Evolutionary conservation across 176 grass and related monocot species (phyloP), one percentile per base, ranked within the genome.

Genomic region (Eremochloa ophiuroides): DNA sequence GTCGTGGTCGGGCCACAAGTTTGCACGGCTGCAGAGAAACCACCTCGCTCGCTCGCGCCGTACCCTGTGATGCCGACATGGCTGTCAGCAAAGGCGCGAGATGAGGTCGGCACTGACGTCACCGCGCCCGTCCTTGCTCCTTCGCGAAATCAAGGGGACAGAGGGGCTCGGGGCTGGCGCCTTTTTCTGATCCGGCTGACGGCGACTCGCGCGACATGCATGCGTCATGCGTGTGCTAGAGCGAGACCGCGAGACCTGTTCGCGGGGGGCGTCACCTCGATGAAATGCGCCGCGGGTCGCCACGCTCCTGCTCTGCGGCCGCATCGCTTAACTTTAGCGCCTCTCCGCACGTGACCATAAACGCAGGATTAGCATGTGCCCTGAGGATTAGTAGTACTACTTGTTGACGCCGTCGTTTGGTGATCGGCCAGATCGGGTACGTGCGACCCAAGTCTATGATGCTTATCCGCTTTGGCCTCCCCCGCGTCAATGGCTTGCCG

Each of bases 41-140:
- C 77, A 67, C 76, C 13, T 4, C 44, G 42, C 1, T 44, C 42
- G 42, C 42, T 50, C 76, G 48, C 14, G 41, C 60, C 8, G 41
- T 62, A 58, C 7, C 20, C n/a, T n/a, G n/a, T n/a, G n/a, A n/a
- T n/a, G n/a, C n/a, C n/a, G n/a, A n/a, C n/a, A n/a, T n/a, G n/a
- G n/a, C 56, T 13, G 58, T 77, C 75, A 64, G 17, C 8, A 30
- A 1, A 4, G 0, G 0, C 43, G 1, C 1, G 0, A 3, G 62
- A 46, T 82, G 85, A 87, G 4, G 79, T 87, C 79, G 73, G 72
- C 79, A 25, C 4, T 87, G 85, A 71, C 79, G 18, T 34, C 73
- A 71, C 20, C 1, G 22, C 6, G 0, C 27, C 78, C 23, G 20
- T 10, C 75, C 22, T 4, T 2, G n/a, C n/a, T n/a, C n/a, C 17